Evolutionary conservation across 2,329 filamentous ascomycete genomes (phyloP).

Genomic region (Delphinella strobiligena): DNA sequence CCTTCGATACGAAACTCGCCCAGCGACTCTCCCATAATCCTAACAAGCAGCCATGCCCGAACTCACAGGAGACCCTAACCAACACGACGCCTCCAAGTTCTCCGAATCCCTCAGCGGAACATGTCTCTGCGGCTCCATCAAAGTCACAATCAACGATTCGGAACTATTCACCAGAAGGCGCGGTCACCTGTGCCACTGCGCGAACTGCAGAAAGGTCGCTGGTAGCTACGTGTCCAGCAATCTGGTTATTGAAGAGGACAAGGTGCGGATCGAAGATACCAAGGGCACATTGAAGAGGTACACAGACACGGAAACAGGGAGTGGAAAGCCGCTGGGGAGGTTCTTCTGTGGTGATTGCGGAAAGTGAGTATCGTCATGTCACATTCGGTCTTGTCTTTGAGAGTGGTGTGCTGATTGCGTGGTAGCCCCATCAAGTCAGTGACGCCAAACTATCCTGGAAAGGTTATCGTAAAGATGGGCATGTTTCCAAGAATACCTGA

Average conservation of each 20-base stretch:
- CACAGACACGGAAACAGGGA: slow-evolving; percentile 32
- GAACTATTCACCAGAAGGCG: slow-evolving; percentile 34
- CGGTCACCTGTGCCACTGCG: slow-evolving; percentile 39
- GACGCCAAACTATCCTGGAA: slow-evolving; percentile 27
- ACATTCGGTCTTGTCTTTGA: neutral
- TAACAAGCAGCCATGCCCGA: slow-evolving; percentile 17
- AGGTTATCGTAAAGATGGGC: slow-evolving; percentile 38
- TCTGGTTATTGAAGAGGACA: slow-evolving; percentile 30
- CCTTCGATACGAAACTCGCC: too few relatives aligned
- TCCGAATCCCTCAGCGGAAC: slow-evolving; percentile 24
- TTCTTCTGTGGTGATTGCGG: slow-evolving; percentile 36
- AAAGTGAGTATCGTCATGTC: slow-evolving; percentile 23
- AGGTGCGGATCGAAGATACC: slow-evolving; percentile 33
- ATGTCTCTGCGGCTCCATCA: slow-evolving; percentile 36
- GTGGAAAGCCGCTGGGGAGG: slow-evolving; percentile 33
- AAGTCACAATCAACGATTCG: slow-evolving; percentile 35
- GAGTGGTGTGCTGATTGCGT: neutral
- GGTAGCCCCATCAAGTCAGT: slow-evolving; percentile 36
- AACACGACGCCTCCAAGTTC: slow-evolving; percentile 23
- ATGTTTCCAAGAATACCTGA: slow-evolving; percentile 36
- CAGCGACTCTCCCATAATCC: too few relatives aligned
- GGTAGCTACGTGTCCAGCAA: slow-evolving; percentile 31
- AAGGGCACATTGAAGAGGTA: slow-evolving; percentile 34
- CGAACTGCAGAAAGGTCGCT: slow-evolving; percentile 39
- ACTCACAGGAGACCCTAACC: slow-evolving; percentile 28